These are phyloP conservation scores for Amylostereum chailletii DNA, from an alignment of 1,284 basidiomycete genomes.

Conservation along the genomic window DNA sequence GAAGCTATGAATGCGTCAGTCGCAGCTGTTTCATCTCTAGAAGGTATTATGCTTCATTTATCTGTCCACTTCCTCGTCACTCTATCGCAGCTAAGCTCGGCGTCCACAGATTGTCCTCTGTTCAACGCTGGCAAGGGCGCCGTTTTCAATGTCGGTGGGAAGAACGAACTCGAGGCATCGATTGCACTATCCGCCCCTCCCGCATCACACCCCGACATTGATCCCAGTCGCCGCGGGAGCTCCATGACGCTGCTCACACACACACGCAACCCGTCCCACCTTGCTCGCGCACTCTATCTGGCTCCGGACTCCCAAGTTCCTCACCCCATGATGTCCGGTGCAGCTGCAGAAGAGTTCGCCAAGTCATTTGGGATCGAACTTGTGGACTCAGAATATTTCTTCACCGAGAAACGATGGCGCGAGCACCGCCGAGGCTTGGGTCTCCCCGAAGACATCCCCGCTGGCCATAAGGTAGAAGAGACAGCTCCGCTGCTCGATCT, in stretches of 20 bases:
- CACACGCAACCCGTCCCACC: constrained; percentile 66
- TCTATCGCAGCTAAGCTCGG: background rate
- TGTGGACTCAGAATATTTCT: constrained; percentile 71
- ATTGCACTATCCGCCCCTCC: constrained; percentile 74
- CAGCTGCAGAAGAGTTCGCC: constrained; percentile 52
- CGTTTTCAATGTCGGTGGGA: constrained; percentile 72
- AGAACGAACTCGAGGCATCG: constrained; percentile 78
- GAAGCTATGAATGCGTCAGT: constrained; percentile 80
- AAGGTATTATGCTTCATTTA: constrained; percentile 37
- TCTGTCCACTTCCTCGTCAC: background rate
- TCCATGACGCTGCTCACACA: constrained; percentile 59
- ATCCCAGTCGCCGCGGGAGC: constrained; percentile 48
- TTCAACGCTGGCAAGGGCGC: constrained; percentile 77
- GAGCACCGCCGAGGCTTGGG: constrained; percentile 67
- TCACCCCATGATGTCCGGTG: constrained; percentile 66
- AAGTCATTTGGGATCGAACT: constrained; percentile 43
- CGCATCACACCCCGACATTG: constrained; percentile 49
- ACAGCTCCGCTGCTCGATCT: constrained; percentile 37
- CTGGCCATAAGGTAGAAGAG: constrained; percentile 23
- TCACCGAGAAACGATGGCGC: constrained; percentile 62
- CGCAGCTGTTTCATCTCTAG: constrained; percentile 65
- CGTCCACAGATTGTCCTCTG: constrained; percentile 52
- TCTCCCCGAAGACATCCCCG: constrained; percentile 51
- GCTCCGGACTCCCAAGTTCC: constrained; percentile 41
- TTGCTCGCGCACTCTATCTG: constrained; percentile 64